Evolutionary conservation across 2,329 filamentous ascomycete genomes (phyloP).

Genomic region (Nothomitra cinnamomea): DNA sequence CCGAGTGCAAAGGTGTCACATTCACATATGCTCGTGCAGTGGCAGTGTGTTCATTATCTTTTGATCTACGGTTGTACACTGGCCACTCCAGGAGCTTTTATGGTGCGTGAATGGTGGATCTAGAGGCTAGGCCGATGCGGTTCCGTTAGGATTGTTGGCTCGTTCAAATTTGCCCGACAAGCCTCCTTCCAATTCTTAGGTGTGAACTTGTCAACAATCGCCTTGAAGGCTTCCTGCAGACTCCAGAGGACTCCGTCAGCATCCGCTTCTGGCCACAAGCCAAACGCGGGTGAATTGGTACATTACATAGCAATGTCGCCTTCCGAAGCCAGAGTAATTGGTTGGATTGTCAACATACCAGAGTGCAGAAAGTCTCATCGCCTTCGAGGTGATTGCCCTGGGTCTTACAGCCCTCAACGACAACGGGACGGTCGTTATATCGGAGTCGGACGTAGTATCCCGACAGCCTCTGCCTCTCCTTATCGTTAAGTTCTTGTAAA

Average conservation of each 20-base stretch:
- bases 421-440: conserved; percentile 76
- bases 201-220: conserved; percentile 78
- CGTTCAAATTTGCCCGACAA: conserved; percentile 40
- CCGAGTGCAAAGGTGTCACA: too few relatives aligned
- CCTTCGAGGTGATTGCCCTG: conserved; percentile 70
- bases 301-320: neutral
- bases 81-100: too few relatives aligned
- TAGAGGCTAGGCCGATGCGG: conserved; percentile 18
- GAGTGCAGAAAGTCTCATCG: conserved; percentile 77
- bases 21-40: too few relatives aligned
- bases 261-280: neutral
- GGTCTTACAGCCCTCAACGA: conserved; percentile 62
- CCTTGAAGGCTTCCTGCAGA: conserved; percentile 66
- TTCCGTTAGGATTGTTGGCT: conserved; percentile 30
- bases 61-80: too few relatives aligned
- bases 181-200: conserved; percentile 59
- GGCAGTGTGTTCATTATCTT: too few relatives aligned
- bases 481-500: conserved; percentile 31
- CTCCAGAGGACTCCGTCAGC: conserved; percentile 5
- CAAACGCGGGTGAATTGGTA: neutral
- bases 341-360: conserved; percentile 35
- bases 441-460: conserved; percentile 78
- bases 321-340: neutral
- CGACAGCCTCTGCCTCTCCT: conserved; percentile 43
- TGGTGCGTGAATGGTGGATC: neutral